These are phyloP conservation scores for Vanrija sp. DNA, from an alignment of 1,284 basidiomycete species.

Conservation along the genomic window DNA sequence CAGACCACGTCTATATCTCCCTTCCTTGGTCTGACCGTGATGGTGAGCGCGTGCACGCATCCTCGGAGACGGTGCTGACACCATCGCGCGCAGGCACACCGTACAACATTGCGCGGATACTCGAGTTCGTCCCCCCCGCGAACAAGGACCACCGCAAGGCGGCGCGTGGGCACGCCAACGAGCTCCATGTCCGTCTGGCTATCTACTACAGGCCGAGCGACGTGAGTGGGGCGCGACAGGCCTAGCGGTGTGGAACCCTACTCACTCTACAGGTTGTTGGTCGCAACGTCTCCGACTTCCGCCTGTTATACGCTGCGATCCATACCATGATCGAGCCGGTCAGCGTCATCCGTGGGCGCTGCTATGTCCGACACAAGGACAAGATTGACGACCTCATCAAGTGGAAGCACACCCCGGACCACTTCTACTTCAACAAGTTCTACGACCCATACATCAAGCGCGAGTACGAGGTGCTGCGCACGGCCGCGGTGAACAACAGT, in stretches of 20 bases:
- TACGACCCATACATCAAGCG: constrained; percentile 98
- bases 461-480: constrained; percentile 92
- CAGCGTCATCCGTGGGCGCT: constrained; percentile 82
- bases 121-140: constrained; percentile 81
- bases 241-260: too few relatives aligned
- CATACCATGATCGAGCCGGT: constrained; percentile 92
- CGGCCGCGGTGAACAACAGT: constrained; percentile 84
- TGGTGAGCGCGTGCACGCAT: constrained; percentile 53
- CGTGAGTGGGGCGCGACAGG: constrained; percentile 22
- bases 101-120: constrained; percentile 89
- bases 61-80: not conserved
- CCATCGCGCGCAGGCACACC: constrained; percentile 54
- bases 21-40: constrained; percentile 84
- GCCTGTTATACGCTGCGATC: constrained; percentile 86
- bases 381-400: constrained; percentile 86
- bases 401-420: constrained; percentile 93
- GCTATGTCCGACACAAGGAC: constrained; percentile 88
- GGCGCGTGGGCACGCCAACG: constrained; percentile 27
- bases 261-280: constrained; percentile 38
- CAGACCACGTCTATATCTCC: constrained; percentile 94
- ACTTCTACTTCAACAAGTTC: constrained; percentile 89
- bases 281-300: constrained; percentile 65
- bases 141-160: constrained; percentile 17
- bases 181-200: constrained; percentile 67
- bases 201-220: constrained; percentile 81